phyloP scores from a whole-genome alignment of 2,329 filamentous ascomycete genomes.

The Hirsutella rhossiliensis region DNA sequence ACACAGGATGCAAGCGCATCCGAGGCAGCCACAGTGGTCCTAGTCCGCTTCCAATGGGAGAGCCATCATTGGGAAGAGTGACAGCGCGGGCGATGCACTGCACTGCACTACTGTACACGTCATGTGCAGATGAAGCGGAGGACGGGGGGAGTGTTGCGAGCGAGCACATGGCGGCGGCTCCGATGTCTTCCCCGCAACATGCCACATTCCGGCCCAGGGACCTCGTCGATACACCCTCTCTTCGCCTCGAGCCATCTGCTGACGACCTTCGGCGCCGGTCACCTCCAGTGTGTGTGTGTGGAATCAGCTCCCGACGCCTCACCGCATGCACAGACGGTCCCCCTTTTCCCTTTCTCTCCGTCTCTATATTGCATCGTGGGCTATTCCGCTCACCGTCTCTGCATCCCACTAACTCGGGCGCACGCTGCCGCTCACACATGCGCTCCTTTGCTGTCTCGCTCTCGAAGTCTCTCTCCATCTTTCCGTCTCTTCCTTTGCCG shows the following conservation, averaged over 20 bases:
- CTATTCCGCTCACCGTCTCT: not conserved
- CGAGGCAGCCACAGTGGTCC: not conserved
- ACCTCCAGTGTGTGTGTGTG: not conserved
- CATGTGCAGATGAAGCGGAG: not conserved
- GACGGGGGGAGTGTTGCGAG: not conserved
- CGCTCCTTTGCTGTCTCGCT: not conserved
- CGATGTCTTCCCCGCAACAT: not conserved
- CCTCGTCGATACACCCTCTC: not conserved
- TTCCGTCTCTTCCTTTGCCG: too few relatives aligned
- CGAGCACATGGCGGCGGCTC: not conserved
- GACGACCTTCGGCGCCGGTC: not conserved
- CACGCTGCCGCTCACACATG: not conserved
- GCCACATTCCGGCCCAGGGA: not conserved
- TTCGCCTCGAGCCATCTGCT: not conserved
- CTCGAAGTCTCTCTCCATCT: not conserved
- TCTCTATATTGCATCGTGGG: too few relatives aligned
- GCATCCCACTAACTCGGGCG: not conserved
- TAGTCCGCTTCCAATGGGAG: not conserved
- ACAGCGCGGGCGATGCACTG: not conserved
- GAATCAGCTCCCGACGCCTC: not conserved
- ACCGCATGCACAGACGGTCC: not conserved
- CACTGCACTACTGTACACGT: not conserved
- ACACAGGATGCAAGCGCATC: conserved; percentile 8
- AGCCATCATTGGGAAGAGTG: not conserved
- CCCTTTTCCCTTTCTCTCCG: not conserved